Evolutionary conservation across 805 yeast genomes (phyloP), one percentile per base, ranked within the genome.

Genomic region (Kuraishia capsulata): DNA sequence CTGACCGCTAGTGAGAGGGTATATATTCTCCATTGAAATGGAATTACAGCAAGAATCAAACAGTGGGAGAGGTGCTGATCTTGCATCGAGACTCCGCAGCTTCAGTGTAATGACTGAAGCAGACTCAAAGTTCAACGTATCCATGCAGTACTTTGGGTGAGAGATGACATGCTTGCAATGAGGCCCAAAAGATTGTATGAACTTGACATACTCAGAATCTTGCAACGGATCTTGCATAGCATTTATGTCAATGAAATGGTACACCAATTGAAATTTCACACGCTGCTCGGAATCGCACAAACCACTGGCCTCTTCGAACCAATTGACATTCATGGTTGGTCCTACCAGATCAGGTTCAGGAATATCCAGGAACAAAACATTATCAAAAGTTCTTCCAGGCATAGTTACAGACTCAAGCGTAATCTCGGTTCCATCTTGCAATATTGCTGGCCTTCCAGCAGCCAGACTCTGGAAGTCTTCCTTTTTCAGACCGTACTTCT

Each of bases 371-470:
- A 90, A 64, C 20, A 87, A 53, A 11, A 84, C 61, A 25, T 81
- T 74, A 2, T 76, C 68, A 40, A 82, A 82, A 1, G 52, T 42
- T 40, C 78, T 71, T 5, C 76, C 62, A 8, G 76, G 73, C 2
- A 73, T 88, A 39, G 89, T 46, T 2, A 92, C 96, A 50, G 87
- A 82, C 1, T 73, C 72, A 0, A 96, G 83, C 2, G 57, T 50
- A 1, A 92, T 64, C 0, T 66, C 51, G 1, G 64, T 67, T 1
- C 95, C 95, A 43, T 75, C 61, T 1, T 64, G 73, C 33, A 81
- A 61, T 0, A 69, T 61, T 3, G 89, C 77, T 1, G 73, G 33
- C 25, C 67, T 49, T 2, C 92, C 92, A 4, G 62, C 62, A 9
- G 89, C 69, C 36, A 92, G 65, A 17, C 65, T 53, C 11, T 78